A percentile compares a stretch with the other conserved stretches of the same genome.
These are phyloP conservation scores for Phytophthora fragariae DNA, from an alignment of 352 stramenopile species.

Conservation along the genomic window DNA sequence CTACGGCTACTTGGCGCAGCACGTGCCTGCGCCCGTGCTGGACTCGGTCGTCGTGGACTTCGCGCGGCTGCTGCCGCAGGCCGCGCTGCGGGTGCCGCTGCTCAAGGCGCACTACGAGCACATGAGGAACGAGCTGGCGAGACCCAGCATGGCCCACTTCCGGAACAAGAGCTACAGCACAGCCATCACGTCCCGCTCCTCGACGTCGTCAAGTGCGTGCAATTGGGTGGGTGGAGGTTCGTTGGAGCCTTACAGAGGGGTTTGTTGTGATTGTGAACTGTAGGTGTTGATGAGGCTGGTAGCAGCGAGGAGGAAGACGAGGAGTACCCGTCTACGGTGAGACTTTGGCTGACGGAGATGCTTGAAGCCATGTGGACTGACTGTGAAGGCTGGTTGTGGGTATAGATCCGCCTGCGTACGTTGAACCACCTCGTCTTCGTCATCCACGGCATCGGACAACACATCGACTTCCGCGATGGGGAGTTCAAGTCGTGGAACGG, in stretches of 20 bases:
- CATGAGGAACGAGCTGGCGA: conserved; percentile 42
- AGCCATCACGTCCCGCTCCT: conserved; percentile 34
- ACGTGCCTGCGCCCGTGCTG: conserved; percentile 65
- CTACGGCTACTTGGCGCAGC: conserved; percentile 66
- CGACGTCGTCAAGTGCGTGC: conserved; percentile 47
- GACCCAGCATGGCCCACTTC: conserved; percentile 41
- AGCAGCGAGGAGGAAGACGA: conserved; percentile 77
- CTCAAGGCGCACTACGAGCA: conserved; percentile 74
- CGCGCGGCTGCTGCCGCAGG: conserved; percentile 71
- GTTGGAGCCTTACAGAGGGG: neutral
- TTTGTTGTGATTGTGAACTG: neutral
- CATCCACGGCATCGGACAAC: conserved; percentile 88
- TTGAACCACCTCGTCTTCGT: conserved; percentile 90
- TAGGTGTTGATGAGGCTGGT: conserved; percentile 40
- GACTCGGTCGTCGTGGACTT: conserved; percentile 85
- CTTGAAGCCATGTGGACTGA: neutral
- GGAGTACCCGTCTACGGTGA: conserved; percentile 76
- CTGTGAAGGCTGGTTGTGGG: neutral
- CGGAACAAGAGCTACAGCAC: conserved; percentile 79
- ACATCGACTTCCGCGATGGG: conserved; percentile 87
- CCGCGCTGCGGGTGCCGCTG: conserved; percentile 66
- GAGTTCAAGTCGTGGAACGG: conserved; percentile 86
- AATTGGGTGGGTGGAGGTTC: neutral
- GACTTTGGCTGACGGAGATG: neutral
- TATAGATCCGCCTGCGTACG: conserved; percentile 70